Evolutionary conservation across 139 green algal species (phyloP).

Genomic region (Chlamydomonas schloesseri): DNA sequence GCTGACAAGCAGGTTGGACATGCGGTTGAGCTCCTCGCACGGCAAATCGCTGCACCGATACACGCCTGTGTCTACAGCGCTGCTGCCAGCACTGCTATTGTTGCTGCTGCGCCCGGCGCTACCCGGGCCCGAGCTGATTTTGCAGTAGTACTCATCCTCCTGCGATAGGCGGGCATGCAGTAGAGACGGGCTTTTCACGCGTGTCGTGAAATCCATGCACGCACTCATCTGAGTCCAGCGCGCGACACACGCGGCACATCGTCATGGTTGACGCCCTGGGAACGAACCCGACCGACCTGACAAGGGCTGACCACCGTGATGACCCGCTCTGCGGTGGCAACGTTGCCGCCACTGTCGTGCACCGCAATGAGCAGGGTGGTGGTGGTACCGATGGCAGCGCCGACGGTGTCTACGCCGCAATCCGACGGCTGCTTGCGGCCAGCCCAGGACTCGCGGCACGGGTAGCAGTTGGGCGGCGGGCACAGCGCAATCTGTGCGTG

Average conservation of each 20-base stretch:
- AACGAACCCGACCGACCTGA: not conserved
- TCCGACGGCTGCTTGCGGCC: not conserved
- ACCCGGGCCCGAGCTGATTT: no score
- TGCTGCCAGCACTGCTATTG: no score
- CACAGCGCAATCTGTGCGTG: not conserved
- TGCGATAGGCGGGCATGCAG: no score
- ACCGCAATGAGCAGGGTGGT: not conserved
- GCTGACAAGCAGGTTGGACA: no score
- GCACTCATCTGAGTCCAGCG: not conserved
- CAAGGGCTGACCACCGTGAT: not conserved
- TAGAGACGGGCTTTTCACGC: no score
- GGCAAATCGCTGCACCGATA: no score
- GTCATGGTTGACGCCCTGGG: no score
- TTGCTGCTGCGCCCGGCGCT: no score
- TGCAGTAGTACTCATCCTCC: no score
- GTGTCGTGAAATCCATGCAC: no score
- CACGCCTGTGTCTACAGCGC: no score
- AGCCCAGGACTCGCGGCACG: not conserved
- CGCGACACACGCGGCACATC: not conserved
- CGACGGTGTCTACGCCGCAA: not conserved
- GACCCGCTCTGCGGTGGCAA: not conserved
- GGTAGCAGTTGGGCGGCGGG: not conserved
- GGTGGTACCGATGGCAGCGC: not conserved
- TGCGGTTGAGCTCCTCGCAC: no score
- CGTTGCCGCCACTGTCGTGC: not conserved